phyloP scores from a whole-genome alignment of 108 stramenopile species.

The Skeletonema potamos region DNA sequence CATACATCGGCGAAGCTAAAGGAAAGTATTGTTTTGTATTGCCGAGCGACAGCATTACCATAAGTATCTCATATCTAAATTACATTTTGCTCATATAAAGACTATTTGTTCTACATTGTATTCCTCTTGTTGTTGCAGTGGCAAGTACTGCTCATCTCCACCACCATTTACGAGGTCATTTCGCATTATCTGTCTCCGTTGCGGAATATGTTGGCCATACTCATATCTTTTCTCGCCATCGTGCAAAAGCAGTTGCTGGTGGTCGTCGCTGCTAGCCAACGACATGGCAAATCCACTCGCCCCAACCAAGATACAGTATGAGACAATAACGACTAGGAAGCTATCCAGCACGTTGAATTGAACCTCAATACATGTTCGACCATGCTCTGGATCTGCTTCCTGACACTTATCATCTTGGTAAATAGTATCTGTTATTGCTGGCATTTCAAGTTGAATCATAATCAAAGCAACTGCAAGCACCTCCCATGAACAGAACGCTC shows the following conservation, averaged over 20 bases:
- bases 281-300: conserved; percentile 28
- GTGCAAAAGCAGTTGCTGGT: not conserved
- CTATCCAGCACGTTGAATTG: conserved; percentile 40
- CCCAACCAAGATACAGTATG: conserved; percentile 30
- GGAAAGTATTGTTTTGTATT: too few relatives aligned
- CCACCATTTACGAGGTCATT: not conserved
- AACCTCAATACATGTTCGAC: conserved; percentile 44
- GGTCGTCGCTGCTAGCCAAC: conserved; percentile 20
- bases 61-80: too few relatives aligned
- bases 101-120: not conserved
- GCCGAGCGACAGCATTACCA: too few relatives aligned
- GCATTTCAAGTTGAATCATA: conserved; percentile 84
- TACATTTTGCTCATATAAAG: not conserved
- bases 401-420: conserved; percentile 46
- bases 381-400: conserved; percentile 40
- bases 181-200: not conserved
- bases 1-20: too few relatives aligned
- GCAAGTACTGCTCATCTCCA: not conserved
- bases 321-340: conserved; percentile 23
- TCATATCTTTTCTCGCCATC: conserved; percentile 26
- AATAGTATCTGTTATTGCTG: conserved; percentile 78
- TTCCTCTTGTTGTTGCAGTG: not conserved
- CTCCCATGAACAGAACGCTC: conserved; percentile 89
- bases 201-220: conserved; percentile 34
- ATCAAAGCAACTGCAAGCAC: conserved; percentile 73